A percentile compares a stretch with the other conserved stretches of the same genome.
phyloP scores from a whole-genome alignment of 768 basidiomycete genomes.

The Naganishia friedmannii region DNA sequence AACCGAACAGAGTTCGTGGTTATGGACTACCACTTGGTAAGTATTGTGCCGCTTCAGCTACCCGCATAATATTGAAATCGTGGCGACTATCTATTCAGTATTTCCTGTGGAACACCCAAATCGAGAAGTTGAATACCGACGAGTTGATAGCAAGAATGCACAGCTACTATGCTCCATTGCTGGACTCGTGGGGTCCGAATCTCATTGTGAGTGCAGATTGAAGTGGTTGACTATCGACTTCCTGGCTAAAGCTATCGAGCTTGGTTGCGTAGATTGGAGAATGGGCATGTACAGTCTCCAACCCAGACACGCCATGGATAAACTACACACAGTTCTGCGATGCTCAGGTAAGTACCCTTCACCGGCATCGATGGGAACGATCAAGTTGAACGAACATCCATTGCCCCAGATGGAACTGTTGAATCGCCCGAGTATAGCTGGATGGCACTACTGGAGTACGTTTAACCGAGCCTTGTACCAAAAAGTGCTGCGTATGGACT shows the following conservation, averaged over 20 bases:
- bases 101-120: neutral
- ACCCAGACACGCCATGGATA: slow-evolving; percentile 3
- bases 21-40: slow-evolving; percentile 22
- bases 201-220: neutral
- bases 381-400: neutral
- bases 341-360: slow-evolving; percentile 16
- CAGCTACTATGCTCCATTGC: slow-evolving; percentile 3
- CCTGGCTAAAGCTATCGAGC: neutral
- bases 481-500: neutral
- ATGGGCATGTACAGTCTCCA: slow-evolving; percentile 25
- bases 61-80: neutral
- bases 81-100: neutral
- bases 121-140: slow-evolving; percentile 7
- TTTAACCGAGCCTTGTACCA: neutral
- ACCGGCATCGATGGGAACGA: neutral
- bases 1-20: slow-evolving; percentile 7
- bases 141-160: slow-evolving; percentile 3
- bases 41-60: neutral
- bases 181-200: slow-evolving; percentile 13
- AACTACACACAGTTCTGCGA: slow-evolving; percentile 26
- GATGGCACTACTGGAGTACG: slow-evolving; percentile 32
- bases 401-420: slow-evolving; percentile 10
- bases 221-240: neutral
- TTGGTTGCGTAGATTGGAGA: slow-evolving; percentile 20
- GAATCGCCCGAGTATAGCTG: slow-evolving; percentile 6